Evolutionary conservation across 208 protist species (phyloP).

Genomic region (Wallacemonas collosoma): DNA sequence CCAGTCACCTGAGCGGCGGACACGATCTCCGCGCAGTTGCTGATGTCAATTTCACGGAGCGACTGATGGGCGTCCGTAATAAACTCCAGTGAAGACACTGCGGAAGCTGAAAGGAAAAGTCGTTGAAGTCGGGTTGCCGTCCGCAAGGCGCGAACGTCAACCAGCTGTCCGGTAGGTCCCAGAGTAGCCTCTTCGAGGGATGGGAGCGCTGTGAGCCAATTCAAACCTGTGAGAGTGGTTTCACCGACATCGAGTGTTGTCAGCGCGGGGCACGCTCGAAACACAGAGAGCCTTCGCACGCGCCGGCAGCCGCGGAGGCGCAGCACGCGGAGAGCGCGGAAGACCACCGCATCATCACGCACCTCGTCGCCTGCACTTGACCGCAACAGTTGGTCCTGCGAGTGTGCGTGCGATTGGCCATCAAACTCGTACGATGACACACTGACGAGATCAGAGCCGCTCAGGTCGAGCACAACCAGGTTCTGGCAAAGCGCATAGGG

Average conservation of each 20-base stretch:
- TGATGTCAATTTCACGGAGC: neutral
- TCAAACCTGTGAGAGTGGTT: neutral
- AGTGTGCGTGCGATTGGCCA: no score
- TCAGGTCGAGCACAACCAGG: slow-evolving; percentile 5
- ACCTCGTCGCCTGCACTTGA: no score
- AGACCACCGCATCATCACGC: neutral
- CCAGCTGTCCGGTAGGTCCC: slow-evolving; percentile 3
- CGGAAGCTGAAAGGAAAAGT: neutral
- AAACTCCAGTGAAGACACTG: neutral
- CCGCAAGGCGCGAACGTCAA: neutral
- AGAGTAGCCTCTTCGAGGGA: neutral
- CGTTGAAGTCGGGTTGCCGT: neutral
- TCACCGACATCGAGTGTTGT: neutral
- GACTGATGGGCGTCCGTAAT: neutral
- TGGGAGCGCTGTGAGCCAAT: neutral
- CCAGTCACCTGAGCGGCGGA: no score
- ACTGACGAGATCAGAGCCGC: slow-evolving; percentile 2
- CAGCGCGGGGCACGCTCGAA: neutral
- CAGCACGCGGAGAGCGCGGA: neutral
- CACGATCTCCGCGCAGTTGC: neutral
- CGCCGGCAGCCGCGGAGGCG: neutral
- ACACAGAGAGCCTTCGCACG: slow-evolving; percentile 1
- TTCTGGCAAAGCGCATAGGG: neutral
- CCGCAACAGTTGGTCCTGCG: no score
- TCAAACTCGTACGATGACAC: neutral